Conservation (phyloP, 2,329 filamentous ascomycete species). For the Penicillium sp. region DNA sequence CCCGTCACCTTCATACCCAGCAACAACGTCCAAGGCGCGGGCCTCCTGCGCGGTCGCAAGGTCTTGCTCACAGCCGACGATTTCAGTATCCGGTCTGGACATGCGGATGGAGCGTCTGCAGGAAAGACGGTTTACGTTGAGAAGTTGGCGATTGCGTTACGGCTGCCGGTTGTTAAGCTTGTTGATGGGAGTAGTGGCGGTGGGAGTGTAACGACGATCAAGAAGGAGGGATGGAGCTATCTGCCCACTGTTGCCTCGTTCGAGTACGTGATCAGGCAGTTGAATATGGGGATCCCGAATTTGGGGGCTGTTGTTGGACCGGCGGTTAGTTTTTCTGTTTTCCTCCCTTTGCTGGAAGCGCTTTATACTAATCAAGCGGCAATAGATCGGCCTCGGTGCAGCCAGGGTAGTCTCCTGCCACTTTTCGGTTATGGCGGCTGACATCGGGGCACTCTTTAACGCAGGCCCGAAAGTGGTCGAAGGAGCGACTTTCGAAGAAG, state of each 20-base stretch:
- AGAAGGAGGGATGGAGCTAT: conserved; percentile 55
- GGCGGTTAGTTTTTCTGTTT: conserved; percentile 39
- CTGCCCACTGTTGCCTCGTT: conserved; percentile 57
- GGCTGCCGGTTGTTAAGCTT: conserved; percentile 60
- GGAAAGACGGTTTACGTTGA: conserved; percentile 61
- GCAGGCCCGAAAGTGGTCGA: conserved; percentile 62
- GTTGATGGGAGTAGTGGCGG: conserved; percentile 63
- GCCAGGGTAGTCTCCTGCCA: conserved; percentile 60
- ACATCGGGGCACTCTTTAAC: conserved; percentile 61
- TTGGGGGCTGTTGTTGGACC: conserved; percentile 61
- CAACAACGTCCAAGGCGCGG: conserved; percentile 62
- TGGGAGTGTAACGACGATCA: conserved; percentile 59
- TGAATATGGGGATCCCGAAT: conserved; percentile 63
- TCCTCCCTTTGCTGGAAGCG: background rate
- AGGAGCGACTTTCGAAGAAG: conserved; percentile 62
- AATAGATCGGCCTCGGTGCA: conserved; percentile 57
- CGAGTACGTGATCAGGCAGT: conserved; percentile 52
- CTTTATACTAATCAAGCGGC: background rate
- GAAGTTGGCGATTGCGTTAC: conserved; percentile 56
- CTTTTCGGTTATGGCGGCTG: conserved; percentile 63
- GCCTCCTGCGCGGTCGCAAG: conserved; percentile 51
- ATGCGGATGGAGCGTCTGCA: conserved; percentile 58
- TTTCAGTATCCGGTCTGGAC: conserved; percentile 60
- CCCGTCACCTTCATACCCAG: conserved; percentile 54
- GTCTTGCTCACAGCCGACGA: conserved; percentile 62